Evolutionary conservation across 164 flowering plant species (phyloP).

Genomic region (Paratinospora sagittata): DNA sequence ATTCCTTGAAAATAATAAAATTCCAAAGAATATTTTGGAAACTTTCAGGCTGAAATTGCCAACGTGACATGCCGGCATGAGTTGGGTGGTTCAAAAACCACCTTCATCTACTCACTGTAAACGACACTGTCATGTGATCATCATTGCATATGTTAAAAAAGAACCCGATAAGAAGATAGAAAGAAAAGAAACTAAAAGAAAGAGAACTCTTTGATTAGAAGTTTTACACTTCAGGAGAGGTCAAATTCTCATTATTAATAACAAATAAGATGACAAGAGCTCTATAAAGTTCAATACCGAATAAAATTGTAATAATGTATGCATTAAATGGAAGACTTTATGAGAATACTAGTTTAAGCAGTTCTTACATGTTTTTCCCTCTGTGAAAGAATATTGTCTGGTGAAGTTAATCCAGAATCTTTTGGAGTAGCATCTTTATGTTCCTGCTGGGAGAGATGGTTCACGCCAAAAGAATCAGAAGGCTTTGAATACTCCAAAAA

Average conservation of each 20-base stretch:
- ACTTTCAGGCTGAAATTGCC: background rate
- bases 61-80: background rate
- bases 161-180: too few relatives aligned
- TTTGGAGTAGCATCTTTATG: slow-evolving; percentile 14
- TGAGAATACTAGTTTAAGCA: background rate
- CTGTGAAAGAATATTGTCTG: slow-evolving; percentile 10
- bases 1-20: background rate
- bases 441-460: slow-evolving; percentile 13
- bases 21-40: background rate
- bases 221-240: too few relatives aligned
- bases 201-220: too few relatives aligned
- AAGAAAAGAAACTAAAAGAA: too few relatives aligned
- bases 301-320: background rate
- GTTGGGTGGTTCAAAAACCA: background rate
- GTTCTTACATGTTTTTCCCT: slow-evolving; percentile 36
- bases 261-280: too few relatives aligned
- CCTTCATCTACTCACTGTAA: background rate
- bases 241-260: too few relatives aligned
- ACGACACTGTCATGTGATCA: background rate
- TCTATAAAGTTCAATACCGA: too few relatives aligned
- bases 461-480: slow-evolving; percentile 10
- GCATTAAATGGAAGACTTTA: background rate
- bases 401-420: slow-evolving; percentile 9
- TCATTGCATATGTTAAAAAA: too few relatives aligned
- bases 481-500: slow-evolving; percentile 15